These are phyloP conservation scores for Mrakia blollopis DNA, from an alignment of 768 basidiomycete species.

Conservation along the genomic window DNA sequence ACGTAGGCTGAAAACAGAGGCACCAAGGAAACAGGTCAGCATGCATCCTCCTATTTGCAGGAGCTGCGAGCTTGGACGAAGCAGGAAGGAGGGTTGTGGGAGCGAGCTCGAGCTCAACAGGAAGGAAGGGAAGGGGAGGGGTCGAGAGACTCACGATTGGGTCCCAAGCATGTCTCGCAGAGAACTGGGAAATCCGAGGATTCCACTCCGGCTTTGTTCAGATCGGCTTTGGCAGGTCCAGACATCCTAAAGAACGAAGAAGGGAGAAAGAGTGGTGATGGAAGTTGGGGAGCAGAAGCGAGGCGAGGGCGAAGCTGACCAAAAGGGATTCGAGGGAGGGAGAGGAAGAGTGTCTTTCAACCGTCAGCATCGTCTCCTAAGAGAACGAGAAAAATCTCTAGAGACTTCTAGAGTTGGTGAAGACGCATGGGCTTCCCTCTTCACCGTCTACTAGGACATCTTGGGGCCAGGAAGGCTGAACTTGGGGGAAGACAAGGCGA, in stretches of 20 bases:
- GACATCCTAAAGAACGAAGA: neutral
- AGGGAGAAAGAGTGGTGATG: neutral
- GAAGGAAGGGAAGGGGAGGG: neutral
- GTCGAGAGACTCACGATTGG: constrained; percentile 69
- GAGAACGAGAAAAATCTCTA: too few relatives aligned
- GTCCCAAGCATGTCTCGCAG: constrained; percentile 82
- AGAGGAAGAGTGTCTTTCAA: too few relatives aligned
- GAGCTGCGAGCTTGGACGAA: neutral
- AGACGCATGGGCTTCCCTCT: too few relatives aligned
- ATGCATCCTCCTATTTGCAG: neutral
- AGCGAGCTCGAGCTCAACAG: neutral
- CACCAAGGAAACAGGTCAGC: neutral
- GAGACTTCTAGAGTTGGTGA: too few relatives aligned
- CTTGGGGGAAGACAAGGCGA: too few relatives aligned
- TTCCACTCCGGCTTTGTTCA: constrained; percentile 88
- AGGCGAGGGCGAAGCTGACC: too few relatives aligned
- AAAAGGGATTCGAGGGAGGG: too few relatives aligned
- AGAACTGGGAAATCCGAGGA: constrained; percentile 49
- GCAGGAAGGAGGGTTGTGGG: neutral
- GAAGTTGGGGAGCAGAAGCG: too few relatives aligned
- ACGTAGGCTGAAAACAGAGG: constrained; percentile 47
- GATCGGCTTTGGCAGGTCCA: constrained; percentile 62
- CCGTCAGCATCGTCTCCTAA: too few relatives aligned
- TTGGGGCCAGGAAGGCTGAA: too few relatives aligned
- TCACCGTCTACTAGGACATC: too few relatives aligned